Base-by-base conservation (phyloP, 1,284 basidiomycete genomes). In the Leccinum variabile region DNA sequence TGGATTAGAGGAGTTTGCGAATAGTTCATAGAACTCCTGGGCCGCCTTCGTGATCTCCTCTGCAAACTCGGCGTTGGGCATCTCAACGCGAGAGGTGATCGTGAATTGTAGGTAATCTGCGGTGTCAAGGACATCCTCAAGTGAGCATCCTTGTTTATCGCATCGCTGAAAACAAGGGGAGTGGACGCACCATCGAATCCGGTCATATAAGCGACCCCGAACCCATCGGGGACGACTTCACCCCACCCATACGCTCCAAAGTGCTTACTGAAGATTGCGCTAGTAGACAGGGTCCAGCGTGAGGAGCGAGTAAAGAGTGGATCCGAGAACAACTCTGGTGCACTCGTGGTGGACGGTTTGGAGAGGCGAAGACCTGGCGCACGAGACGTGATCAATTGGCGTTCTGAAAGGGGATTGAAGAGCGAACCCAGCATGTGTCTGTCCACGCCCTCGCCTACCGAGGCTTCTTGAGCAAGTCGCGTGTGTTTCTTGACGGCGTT, bases 191-290 rank as follows among this genome's bases (percentile, higher is more conserved):
- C 86, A 69, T 91, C 85, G 69, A 84, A 88, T 49, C 89, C 88
- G 18, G 89, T 89, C 85, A 90, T 84, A 68, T 92, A 91, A 30
- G 89, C 86, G 37, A 91, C 84, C 37, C 90, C 91, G 70, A 91
- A 92, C 5, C 91, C 91, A 66, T 92, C 84, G 1, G 88, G 86
- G 14, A 91, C 88, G 61, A 94, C 91, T 80, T 92, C 91, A 59
- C 92, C 92, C 89, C 91, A 95, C 37, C 94, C 94, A 77, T 95
- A 96, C 25, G 84, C 87, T 54, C 82, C 81, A 71, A 96, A 89
- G 71, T 90, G 85, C 65, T 88, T 88, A 25, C 90, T 92, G 74
- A 91, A 94, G 59, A 97, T 84, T 25, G 93, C 91, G 49, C 90
- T 93, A n/a, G 94, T 97, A 72, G 90, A 92, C 63, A 93, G 76